phyloP scores from a whole-genome alignment of 306 rosid species.

The Vicia sativa region DNA sequence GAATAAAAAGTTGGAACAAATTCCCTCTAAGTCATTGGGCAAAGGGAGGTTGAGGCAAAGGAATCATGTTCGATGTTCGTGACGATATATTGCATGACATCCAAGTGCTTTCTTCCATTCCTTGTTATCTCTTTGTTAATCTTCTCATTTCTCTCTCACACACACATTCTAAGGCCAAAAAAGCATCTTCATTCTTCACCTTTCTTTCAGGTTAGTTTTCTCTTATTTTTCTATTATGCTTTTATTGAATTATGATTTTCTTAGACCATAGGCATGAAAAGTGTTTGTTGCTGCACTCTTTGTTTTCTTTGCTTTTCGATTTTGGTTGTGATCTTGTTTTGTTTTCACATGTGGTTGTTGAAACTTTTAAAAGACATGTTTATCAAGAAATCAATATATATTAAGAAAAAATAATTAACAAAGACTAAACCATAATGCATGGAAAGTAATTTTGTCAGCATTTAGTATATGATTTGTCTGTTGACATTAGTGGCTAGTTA shows the following conservation, averaged over 20 bases:
- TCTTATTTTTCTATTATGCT: not conserved
- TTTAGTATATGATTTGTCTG: no score
- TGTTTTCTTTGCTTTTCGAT: not conserved
- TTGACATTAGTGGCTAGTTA: no score
- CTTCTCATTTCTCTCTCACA: not conserved
- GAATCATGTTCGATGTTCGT: conserved; percentile 6
- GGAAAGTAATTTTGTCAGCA: no score
- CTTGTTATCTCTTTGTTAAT: not conserved
- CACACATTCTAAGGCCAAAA: not conserved
- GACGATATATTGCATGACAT: conserved; percentile 6
- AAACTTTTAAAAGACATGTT: not conserved
- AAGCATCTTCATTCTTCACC: not conserved
- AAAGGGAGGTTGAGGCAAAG: not conserved
- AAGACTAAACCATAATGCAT: no score
- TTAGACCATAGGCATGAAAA: not conserved
- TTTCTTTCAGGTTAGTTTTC: conserved; percentile 18
- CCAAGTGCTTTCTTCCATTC: conserved; percentile 1
- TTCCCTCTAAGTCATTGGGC: conserved; percentile 13
- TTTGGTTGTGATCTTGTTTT: not conserved
- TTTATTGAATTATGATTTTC: not conserved
- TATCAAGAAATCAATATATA: no score
- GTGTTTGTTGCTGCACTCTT: conserved; percentile 2
- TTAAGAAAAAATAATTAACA: not conserved
- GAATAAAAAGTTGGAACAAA: conserved; percentile 13
- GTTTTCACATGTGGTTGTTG: not conserved